Conservation (phyloP, 78 protist species). For the Pelomyxa schiedti region DNA sequence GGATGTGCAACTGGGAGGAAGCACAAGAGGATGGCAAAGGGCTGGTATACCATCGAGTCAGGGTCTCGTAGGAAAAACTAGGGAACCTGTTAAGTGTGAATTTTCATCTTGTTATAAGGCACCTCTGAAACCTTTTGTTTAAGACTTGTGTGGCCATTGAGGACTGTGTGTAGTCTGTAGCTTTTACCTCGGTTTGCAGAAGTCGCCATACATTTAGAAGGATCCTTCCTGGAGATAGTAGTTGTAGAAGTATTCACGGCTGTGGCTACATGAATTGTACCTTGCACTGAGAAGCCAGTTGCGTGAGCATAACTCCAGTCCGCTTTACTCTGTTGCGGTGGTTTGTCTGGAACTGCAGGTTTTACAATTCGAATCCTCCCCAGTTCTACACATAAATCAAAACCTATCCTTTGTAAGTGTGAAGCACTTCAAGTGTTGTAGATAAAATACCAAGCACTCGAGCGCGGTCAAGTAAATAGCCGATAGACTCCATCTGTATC, state of each 20-base stretch:
- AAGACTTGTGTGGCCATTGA: conserved; percentile 30
- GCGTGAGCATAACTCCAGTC: conserved; percentile 22
- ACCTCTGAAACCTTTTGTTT: conserved; percentile 1
- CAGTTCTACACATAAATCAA: not conserved
- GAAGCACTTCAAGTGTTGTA: conserved; percentile 22
- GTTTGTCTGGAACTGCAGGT: too few species aligned
- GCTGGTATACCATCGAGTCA: conserved; percentile 52
- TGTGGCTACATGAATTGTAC: too few species aligned
- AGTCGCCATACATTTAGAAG: conserved; percentile 79
- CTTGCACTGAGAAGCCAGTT: conserved; percentile 38
- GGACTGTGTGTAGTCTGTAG: conserved; percentile 37
- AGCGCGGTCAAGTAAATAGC: conserved; percentile 66
- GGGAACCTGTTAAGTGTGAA: too few species aligned
- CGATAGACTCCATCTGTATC: conserved; percentile 56
- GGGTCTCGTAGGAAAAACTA: not conserved
- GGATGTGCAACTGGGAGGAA: too few species aligned
- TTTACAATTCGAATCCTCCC: not conserved
- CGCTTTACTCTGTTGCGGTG: conserved; percentile 22
- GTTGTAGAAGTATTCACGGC: too few species aligned
- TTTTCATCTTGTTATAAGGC: not conserved
- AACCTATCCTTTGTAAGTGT: not conserved
- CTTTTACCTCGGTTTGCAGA: conserved; percentile 56
- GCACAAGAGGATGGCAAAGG: too few species aligned
- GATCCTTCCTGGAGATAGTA: conserved; percentile 70
- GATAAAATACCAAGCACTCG: conserved; percentile 5